Evolutionary conservation across 805 yeast species (phyloP), one percentile per base, ranked within the genome.

Genomic region (Zygotorulaspora sp.): DNA sequence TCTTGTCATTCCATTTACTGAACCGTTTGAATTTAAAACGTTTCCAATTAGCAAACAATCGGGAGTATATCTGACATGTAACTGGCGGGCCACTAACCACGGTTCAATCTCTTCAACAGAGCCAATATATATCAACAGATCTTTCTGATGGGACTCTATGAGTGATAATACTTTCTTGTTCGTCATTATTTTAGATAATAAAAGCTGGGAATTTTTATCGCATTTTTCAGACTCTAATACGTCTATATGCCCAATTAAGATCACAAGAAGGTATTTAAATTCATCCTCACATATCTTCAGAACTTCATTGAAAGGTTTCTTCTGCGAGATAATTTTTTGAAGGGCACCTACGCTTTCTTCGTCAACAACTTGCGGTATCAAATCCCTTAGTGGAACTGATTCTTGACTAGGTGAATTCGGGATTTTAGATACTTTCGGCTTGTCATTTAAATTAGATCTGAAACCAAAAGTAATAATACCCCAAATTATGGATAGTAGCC

Each of bases 61-160:
- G 1, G 92, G 90, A 16, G 78, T 63, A 25, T 72, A 66, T 18
- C 71, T 66, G 2, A 75, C 71, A 24, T 66, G 68, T 44, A 81
- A 66, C 25, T 72, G 65, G 45, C 70, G 70, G 1, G 85, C 83
- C 27, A 83, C 72, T 41, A 78, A 78, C 65, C 75, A 77, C 3
- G 83, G 74, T 55, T 83, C 90, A 1, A 80, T 70, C 46, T 77
- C 77, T 11, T 68, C 61, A 16, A 76, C 77, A 46, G 79, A 77
- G 0, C 85, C 84, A 26, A 82, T 71, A 70, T 81, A 83, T 1
- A 81, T 65, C 1, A 77, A 45, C n/a, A 75, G 41, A 31, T 80
- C 68, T 27, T 73, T 66, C 2, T 62, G 61, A 29, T 50, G 44
- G 3, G 49, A 45, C 9, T 58, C 56, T 31, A 68, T 44, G 30